A percentile compares a stretch with the other conserved stretches of the same genome.
Evolutionary conservation across 179 eudicot genomes (phyloP).

Genomic region (Pouteria campechiana): DNA sequence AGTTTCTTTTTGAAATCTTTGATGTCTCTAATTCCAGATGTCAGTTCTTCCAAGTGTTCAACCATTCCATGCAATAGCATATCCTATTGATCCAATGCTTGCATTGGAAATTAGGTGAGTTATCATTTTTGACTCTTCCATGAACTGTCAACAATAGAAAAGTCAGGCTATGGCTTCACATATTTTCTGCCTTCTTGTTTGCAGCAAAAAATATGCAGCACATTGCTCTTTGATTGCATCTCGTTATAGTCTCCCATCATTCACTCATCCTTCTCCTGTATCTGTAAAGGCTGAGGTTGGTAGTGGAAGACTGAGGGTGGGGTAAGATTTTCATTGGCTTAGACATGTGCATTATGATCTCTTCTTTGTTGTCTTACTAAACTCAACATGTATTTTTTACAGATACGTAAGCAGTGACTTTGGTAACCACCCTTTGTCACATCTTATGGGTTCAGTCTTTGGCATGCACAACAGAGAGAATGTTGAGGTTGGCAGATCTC

Average conservation of each 20-base stretch:
- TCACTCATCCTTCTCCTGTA: constrained; percentile 58
- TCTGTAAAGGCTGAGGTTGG: constrained; percentile 63
- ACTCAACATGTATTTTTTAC: constrained; percentile 10
- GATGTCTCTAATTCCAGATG: constrained; percentile 40
- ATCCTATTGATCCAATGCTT: constrained; percentile 92
- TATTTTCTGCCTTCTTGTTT: constrained; percentile 7
- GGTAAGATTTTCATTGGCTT: constrained; percentile 31
- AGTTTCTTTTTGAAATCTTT: neutral
- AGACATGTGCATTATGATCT: neutral
- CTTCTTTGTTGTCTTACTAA: neutral
- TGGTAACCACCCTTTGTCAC: constrained; percentile 95
- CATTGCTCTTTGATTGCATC: constrained; percentile 80
- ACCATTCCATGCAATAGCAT: constrained; percentile 98
- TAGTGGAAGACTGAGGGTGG: constrained; percentile 65
- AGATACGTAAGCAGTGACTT: constrained; percentile 99
- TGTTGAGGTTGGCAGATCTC: constrained; percentile 55
- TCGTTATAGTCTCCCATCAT: constrained; percentile 75
- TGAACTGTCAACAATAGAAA: neutral
- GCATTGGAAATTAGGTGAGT: constrained; percentile 84
- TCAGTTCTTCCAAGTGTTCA: constrained; percentile 90
- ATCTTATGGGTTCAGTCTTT: constrained; percentile 98
- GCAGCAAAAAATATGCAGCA: constrained; percentile 87
- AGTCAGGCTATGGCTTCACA: neutral
- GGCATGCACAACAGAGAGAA: constrained; percentile 85
- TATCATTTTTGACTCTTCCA: neutral